These are phyloP conservation scores for Dovyalis caffra DNA, from an alignment of 345 rosid species.

Conservation along the genomic window DNA sequence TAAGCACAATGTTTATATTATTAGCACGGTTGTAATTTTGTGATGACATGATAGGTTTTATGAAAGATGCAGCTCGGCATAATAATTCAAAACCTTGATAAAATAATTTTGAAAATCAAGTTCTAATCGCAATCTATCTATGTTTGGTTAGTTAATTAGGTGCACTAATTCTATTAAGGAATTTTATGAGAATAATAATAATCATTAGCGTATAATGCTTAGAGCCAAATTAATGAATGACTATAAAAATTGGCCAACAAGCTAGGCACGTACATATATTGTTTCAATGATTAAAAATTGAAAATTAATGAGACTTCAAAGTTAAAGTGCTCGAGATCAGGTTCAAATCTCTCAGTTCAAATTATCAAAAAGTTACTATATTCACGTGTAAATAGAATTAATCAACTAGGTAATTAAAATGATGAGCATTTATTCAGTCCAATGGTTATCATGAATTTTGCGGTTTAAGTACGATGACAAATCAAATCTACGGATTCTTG, in stretches of 20 bases:
- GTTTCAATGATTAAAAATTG: neutral
- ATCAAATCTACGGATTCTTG: neutral
- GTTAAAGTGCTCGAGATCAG: neutral
- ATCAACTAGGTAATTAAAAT: neutral
- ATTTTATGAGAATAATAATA: neutral
- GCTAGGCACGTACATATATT: neutral
- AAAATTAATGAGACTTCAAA: neutral
- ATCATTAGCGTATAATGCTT: neutral
- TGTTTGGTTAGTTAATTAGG: neutral
- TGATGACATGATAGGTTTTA: neutral
- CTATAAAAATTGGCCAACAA: neutral
- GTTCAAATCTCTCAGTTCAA: too few species aligned
- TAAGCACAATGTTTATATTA: neutral
- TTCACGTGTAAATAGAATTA: too few species aligned
- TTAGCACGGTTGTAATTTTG: neutral
- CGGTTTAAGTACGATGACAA: neutral
- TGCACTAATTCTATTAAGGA: neutral
- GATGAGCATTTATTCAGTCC: neutral
- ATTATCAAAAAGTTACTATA: too few species aligned
- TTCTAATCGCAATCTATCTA: neutral
- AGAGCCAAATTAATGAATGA: neutral
- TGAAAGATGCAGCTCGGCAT: too few species aligned
- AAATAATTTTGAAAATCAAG: neutral
- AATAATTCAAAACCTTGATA: too few species aligned
- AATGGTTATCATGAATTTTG: neutral